phyloP scores from a whole-genome alignment of 345 rosid species.

The Eucalyptus lansdowneana region DNA sequence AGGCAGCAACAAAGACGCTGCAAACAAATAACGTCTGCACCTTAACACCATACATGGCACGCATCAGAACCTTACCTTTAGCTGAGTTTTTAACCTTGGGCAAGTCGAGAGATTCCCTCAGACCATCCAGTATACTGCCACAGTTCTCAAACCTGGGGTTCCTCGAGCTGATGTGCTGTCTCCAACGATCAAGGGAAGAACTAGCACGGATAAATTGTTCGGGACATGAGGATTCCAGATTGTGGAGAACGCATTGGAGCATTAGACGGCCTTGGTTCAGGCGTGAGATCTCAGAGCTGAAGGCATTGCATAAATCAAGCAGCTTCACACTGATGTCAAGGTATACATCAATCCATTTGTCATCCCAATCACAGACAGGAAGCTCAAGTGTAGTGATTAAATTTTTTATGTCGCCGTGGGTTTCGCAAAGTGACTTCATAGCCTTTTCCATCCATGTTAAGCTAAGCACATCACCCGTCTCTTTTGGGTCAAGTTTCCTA shows the following conservation, averaged over 20 bases:
- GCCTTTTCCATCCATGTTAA: conserved; percentile 82
- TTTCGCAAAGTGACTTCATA: conserved; percentile 66
- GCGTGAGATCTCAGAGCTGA: conserved; percentile 64
- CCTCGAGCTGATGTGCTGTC: conserved; percentile 45
- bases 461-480: conserved; percentile 49
- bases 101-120: conserved; percentile 40
- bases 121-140: conserved; percentile 34
- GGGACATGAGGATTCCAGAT: conserved; percentile 37
- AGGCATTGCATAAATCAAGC: conserved; percentile 68
- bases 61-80: conserved; percentile 86
- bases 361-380: conserved; percentile 83
- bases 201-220: conserved; percentile 36
- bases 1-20: conserved; percentile 58
- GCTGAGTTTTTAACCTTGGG: conserved; percentile 87
- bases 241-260: conserved; percentile 59
- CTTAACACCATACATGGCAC: conserved; percentile 81
- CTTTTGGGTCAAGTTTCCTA: conserved; percentile 48
- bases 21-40: conserved; percentile 67
- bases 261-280: conserved; percentile 70
- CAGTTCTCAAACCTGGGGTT: conserved; percentile 58
- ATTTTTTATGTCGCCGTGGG: conserved; percentile 46
- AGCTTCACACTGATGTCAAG: conserved; percentile 75
- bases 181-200: conserved; percentile 71
- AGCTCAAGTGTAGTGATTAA: conserved; percentile 71
- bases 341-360: conserved; percentile 86